Conservation (phyloP, 257 asterid genomes). For the Jacaranda copaia region DNA sequence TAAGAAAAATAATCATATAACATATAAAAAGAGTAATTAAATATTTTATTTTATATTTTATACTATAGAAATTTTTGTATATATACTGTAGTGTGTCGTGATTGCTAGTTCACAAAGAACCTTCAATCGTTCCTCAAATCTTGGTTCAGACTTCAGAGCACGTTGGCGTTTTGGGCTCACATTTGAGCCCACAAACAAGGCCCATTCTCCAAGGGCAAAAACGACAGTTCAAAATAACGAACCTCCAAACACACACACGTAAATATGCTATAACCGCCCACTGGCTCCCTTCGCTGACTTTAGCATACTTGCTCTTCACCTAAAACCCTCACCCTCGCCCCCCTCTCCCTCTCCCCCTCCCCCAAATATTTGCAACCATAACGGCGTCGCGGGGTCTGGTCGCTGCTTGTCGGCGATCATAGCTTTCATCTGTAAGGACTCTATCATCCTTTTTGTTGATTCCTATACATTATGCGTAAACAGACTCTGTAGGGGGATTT, state of each 20-base stretch:
- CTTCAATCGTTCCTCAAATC: no score
- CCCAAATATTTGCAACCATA: not conserved
- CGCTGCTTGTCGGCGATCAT: slow-evolving; percentile 56
- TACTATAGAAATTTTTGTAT: no score
- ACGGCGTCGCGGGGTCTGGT: slow-evolving; percentile 47
- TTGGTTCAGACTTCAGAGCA: not conserved
- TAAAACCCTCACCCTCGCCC: slow-evolving; percentile 45
- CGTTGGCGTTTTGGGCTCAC: not conserved
- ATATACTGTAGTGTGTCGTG: no score
- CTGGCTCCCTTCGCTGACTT: not conserved
- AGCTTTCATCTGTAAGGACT: slow-evolving; percentile 36
- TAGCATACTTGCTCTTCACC: not conserved
- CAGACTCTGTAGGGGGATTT: not conserved
- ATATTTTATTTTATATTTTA: no score
- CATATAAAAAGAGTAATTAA: no score
- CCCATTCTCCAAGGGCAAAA: not conserved
- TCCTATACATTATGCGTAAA: not conserved
- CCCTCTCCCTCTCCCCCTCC: slow-evolving; percentile 1
- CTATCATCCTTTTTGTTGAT: not conserved
- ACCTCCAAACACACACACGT: not conserved
- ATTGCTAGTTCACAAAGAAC: no score
- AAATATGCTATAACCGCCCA: slow-evolving; percentile 17
- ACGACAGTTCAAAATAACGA: not conserved
- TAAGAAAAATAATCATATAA: no score
- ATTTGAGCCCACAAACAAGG: not conserved